These are phyloP conservation scores for Heracleum sosnowskyi DNA, from an alignment of 129 eudicot genomes.

Conservation along the genomic window DNA sequence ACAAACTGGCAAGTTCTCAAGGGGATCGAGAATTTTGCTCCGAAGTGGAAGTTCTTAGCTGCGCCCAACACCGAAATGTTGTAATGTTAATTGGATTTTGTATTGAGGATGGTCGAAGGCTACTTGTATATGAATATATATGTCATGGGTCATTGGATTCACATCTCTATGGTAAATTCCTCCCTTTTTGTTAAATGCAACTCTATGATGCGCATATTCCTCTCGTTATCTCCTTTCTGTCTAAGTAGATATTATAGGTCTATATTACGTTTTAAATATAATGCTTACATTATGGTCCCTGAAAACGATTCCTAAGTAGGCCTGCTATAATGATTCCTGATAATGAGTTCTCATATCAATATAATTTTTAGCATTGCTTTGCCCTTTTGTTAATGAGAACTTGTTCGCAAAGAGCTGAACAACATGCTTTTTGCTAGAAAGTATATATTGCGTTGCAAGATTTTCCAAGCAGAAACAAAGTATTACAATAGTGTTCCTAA, in stretches of 20 bases:
- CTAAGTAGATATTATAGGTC: neutral
- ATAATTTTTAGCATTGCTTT: neutral
- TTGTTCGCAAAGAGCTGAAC: neutral
- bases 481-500: neutral
- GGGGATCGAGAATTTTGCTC: conserved; percentile 98
- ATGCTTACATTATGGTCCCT: neutral
- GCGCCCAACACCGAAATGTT: conserved; percentile 97
- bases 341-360: neutral
- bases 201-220: neutral
- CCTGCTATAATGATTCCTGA: neutral
- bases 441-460: neutral
- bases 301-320: neutral
- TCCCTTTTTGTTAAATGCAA: neutral
- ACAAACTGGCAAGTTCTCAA: conserved; percentile 95
- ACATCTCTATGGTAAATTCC: conserved; percentile 74
- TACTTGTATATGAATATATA: conserved; percentile 84
- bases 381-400: neutral
- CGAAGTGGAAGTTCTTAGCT: conserved; percentile 95
- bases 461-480: neutral
- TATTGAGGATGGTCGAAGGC: conserved; percentile 79
- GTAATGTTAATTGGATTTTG: conserved; percentile 95
- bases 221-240: neutral
- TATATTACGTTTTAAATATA: neutral
- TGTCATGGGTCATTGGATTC: conserved; percentile 93
- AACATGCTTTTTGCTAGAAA: neutral